Conservation (phyloP, 179 eudicot genomes). For the Camellia oleifera region DNA sequence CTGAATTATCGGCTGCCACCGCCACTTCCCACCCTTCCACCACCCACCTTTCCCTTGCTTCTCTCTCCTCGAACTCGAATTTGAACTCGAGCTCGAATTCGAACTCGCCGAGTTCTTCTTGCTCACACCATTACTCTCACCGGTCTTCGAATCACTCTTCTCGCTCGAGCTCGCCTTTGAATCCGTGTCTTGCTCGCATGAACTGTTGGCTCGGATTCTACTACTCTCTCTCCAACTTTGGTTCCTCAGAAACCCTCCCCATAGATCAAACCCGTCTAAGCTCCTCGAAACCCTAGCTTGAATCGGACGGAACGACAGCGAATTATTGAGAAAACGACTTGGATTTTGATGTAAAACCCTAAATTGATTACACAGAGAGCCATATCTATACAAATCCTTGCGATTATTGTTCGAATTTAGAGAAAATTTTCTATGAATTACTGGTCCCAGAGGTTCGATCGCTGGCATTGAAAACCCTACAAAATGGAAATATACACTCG, state of each 20-base stretch:
- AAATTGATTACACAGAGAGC: background rate
- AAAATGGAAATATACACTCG: background rate
- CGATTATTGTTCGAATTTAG: background rate
- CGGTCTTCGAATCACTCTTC: slow-evolving; percentile 30
- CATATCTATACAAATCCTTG: background rate
- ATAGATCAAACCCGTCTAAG: slow-evolving; percentile 19
- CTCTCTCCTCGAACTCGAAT: slow-evolving; percentile 39
- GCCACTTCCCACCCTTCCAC: slow-evolving; percentile 52
- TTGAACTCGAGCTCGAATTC: slow-evolving; percentile 14
- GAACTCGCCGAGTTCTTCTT: slow-evolving; percentile 25
- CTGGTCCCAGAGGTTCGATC: background rate
- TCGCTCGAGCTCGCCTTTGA: slow-evolving; percentile 39
- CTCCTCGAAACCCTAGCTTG: slow-evolving; percentile 39
- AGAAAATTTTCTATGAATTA: background rate
- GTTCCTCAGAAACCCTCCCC: slow-evolving; percentile 26
- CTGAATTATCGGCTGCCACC: slow-evolving; percentile 81
- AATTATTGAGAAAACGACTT: slow-evolving; percentile 11
- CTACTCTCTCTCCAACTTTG: slow-evolving; percentile 14
- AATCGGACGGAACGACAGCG: slow-evolving; percentile 12
- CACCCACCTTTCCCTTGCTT: slow-evolving; percentile 39
- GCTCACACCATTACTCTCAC: slow-evolving; percentile 37
- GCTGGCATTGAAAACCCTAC: slow-evolving; percentile 1
- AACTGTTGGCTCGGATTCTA: slow-evolving; percentile 48
- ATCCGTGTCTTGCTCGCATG: slow-evolving; percentile 64
- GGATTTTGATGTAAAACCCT: background rate